A percentile compares a stretch with the other conserved stretches of the same genome.
phyloP scores from a whole-genome alignment of 2,329 filamentous ascomycete genomes.

The Talaromyces sp. region DNA sequence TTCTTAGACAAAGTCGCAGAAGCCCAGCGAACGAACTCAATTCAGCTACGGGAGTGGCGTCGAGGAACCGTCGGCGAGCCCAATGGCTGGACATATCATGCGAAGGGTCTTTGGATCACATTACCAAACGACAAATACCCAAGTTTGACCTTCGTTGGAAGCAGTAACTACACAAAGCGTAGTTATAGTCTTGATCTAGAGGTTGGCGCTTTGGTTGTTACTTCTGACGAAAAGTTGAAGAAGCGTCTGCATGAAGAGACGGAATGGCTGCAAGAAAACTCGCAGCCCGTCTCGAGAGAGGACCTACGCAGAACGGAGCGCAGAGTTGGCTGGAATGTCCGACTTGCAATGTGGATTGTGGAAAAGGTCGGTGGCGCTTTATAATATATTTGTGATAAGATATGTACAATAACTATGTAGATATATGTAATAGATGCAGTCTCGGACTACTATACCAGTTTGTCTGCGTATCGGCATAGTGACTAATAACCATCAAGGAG shows the following conservation, averaged over 20 bases:
- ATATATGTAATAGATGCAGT: constrained; percentile 18
- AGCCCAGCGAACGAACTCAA: constrained; percentile 56
- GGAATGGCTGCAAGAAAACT: constrained; percentile 73
- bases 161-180: constrained; percentile 92
- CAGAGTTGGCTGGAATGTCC: constrained; percentile 79
- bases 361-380: constrained; percentile 82
- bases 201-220: constrained; percentile 82
- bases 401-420: constrained; percentile 11
- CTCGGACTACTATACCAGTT: not conserved
- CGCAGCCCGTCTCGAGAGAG: constrained; percentile 65
- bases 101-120: constrained; percentile 91
- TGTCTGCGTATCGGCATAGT: not conserved
- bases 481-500: not conserved
- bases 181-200: constrained; percentile 93
- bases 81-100: constrained; percentile 94
- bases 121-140: constrained; percentile 60
- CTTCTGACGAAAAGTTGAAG: constrained; percentile 70
- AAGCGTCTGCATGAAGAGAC: constrained; percentile 74
- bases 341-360: constrained; percentile 92
- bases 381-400: constrained; percentile 42
- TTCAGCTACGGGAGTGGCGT: constrained; percentile 84
- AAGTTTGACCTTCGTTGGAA: constrained; percentile 79
- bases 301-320: constrained; percentile 81
- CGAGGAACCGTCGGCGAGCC: constrained; percentile 75
- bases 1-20: constrained; percentile 67